Conservation (phyloP, 176 grass and related monocot genomes). For the Carex pumila region DNA sequence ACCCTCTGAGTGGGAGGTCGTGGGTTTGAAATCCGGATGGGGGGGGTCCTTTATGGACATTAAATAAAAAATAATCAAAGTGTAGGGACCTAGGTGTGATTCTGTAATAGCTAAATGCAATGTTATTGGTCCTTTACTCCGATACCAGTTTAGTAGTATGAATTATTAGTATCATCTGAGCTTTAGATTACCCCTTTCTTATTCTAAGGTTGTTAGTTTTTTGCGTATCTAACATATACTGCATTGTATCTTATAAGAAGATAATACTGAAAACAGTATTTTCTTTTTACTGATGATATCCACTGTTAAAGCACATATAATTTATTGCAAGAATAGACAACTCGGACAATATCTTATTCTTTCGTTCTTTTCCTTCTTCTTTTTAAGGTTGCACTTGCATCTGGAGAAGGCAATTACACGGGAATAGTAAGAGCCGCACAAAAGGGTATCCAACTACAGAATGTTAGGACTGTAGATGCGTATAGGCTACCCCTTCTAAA, state of each 20-base stretch:
- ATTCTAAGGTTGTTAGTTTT: not conserved
- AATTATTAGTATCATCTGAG: not conserved
- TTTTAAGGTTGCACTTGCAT: slow-evolving; percentile 81
- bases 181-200: not conserved
- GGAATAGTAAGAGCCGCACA: slow-evolving; percentile 64
- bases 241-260: not conserved
- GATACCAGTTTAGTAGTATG: not conserved
- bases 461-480: slow-evolving; percentile 66
- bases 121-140: not conserved
- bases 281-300: not conserved
- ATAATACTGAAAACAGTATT: not conserved
- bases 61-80: not conserved
- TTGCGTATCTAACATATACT: not conserved
- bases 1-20: too few species aligned
- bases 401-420: slow-evolving; percentile 83
- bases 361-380: not conserved
- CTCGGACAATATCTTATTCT: not conserved
- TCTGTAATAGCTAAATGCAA: not conserved
- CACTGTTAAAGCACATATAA: not conserved
- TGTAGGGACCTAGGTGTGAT: not conserved
- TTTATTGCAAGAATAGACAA: not conserved
- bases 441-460: slow-evolving; percentile 49
- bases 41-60: too few species aligned
- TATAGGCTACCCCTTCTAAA: slow-evolving; percentile 49
- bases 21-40: not conserved